These are phyloP conservation scores for Zarea fungicola DNA, from an alignment of 2,329 filamentous ascomycete genomes.

Conservation along the genomic window DNA sequence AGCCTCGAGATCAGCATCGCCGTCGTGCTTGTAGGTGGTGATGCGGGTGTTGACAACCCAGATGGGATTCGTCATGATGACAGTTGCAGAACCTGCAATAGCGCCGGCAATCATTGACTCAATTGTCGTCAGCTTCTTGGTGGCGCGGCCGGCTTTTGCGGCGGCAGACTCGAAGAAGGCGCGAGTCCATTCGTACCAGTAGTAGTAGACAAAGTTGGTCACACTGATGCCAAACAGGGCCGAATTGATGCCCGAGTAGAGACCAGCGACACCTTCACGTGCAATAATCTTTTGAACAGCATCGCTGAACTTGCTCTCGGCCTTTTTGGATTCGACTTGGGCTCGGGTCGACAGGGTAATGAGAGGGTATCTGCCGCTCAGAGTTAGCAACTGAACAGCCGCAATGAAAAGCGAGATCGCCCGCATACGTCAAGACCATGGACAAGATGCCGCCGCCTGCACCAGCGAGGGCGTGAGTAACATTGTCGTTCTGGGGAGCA, in stretches of 20 bases:
- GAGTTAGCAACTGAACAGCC: too few relatives aligned
- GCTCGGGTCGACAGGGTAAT: constrained; percentile 96
- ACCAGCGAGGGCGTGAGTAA: constrained; percentile 89
- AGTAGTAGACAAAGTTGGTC: constrained; percentile 99
- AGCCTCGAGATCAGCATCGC: constrained; percentile 36
- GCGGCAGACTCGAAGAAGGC: constrained; percentile 79
- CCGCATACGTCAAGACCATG: constrained; percentile 91
- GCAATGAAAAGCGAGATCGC: background rate
- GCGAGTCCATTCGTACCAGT: constrained; percentile 98
- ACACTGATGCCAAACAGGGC: constrained; percentile 96
- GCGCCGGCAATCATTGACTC: constrained; percentile 96
- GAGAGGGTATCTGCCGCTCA: constrained; percentile 69
- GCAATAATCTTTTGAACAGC: constrained; percentile 83
- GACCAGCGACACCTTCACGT: constrained; percentile 80
- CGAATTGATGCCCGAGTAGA: constrained; percentile 90
- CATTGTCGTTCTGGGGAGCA: constrained; percentile 87
- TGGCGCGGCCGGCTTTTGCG: constrained; percentile 63
- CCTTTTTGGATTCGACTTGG: constrained; percentile 94
- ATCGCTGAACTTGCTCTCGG: constrained; percentile 75
- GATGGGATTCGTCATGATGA: constrained; percentile 95
- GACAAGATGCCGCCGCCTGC: constrained; percentile 91
- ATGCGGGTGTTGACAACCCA: constrained; percentile 99
- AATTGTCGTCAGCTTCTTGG: constrained; percentile 78
- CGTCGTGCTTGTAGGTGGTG: constrained; percentile 72
- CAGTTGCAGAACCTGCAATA: constrained; percentile 87